Evolutionary conservation across 2,329 filamentous ascomycete genomes (phyloP).

Genomic region (Incumbomyces lentus): DNA sequence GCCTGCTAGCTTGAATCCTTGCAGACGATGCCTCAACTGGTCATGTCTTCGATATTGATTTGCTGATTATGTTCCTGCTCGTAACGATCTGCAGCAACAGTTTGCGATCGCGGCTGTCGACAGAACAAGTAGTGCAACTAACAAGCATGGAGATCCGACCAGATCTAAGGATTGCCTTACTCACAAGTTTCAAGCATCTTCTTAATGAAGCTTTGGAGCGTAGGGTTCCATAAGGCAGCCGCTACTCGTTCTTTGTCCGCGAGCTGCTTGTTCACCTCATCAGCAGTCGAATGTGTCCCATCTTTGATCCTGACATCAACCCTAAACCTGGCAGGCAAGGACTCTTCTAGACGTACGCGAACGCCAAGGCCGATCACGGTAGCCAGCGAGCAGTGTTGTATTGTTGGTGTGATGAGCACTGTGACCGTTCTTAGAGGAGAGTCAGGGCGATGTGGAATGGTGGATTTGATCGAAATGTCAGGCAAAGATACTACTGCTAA

Average conservation of each 20-base stretch:
- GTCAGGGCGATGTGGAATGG: constrained; percentile 47
- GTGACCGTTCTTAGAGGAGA: constrained; percentile 62
- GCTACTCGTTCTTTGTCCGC: constrained; percentile 94
- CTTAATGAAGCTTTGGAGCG: constrained; percentile 72
- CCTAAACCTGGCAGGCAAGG: constrained; percentile 80
- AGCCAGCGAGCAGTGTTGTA: constrained; percentile 91
- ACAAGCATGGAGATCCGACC: too few relatives aligned
- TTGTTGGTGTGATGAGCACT: constrained; percentile 88
- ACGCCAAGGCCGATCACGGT: constrained; percentile 94
- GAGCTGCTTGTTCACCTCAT: constrained; percentile 94
- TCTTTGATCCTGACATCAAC: constrained; percentile 91
- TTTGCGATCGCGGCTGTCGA: too few relatives aligned
- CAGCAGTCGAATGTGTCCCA: constrained; percentile 87
- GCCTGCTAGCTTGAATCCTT: too few relatives aligned
- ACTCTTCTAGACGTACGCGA: constrained; percentile 79
- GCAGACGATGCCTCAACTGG: too few relatives aligned
- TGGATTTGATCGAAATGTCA: constrained; percentile 70
- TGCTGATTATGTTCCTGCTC: too few relatives aligned
- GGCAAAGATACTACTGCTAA: constrained; percentile 92
- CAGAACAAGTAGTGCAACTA: too few relatives aligned
- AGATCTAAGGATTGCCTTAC: constrained; percentile 26
- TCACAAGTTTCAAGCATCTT: constrained; percentile 88
- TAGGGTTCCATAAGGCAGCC: constrained; percentile 87
- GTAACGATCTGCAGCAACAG: too few relatives aligned
- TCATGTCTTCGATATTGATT: too few relatives aligned